These are phyloP conservation scores for Athelia psychrophila DNA, from an alignment of 1,284 basidiomycete genomes.

Conservation along the genomic window DNA sequence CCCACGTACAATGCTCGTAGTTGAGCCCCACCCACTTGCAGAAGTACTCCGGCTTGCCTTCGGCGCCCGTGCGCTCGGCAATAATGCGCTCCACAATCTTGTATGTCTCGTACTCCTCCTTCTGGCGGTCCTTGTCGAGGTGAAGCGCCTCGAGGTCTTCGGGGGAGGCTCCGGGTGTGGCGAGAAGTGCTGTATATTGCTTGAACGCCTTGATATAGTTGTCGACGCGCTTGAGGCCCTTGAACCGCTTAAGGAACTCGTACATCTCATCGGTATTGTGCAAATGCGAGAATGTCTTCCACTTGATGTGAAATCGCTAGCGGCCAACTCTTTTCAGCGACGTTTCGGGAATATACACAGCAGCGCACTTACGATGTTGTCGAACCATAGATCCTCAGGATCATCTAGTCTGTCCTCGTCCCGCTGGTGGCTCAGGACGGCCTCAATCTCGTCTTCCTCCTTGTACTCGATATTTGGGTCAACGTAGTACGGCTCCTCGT, in stretches of 20 bases:
- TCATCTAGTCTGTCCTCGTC: constrained; percentile 80
- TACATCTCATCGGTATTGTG: constrained; percentile 98
- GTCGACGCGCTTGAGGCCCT: constrained; percentile 95
- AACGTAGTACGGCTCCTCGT: constrained; percentile 50
- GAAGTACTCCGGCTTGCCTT: constrained; percentile 84
- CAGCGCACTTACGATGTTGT: constrained; percentile 72
- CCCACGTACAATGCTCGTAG: constrained; percentile 98
- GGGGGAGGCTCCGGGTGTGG: constrained; percentile 65
- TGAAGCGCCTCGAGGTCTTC: constrained; percentile 91
- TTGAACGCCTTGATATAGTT: constrained; percentile 96
- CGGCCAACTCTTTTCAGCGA: constrained; percentile 7
- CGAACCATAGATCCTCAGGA: constrained; percentile 76
- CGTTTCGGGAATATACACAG: constrained; percentile 8
- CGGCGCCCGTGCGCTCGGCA: constrained; percentile 71
- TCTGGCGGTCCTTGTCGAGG: constrained; percentile 87
- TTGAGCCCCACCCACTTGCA: constrained; percentile 97
- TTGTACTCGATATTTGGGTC: constrained; percentile 51
- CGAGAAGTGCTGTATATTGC: constrained; percentile 69
- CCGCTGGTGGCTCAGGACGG: constrained; percentile 77
- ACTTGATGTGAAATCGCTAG: constrained; percentile 94
- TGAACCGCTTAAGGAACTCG: constrained; percentile 91
- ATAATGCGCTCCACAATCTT: constrained; percentile 94
- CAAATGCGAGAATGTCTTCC: constrained; percentile 92
- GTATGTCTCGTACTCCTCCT: constrained; percentile 88
- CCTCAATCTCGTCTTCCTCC: constrained; percentile 88